Evolutionary conservation across 169 alveolate genomes (phyloP).

Genomic region (Besnoitia besnoiti): DNA sequence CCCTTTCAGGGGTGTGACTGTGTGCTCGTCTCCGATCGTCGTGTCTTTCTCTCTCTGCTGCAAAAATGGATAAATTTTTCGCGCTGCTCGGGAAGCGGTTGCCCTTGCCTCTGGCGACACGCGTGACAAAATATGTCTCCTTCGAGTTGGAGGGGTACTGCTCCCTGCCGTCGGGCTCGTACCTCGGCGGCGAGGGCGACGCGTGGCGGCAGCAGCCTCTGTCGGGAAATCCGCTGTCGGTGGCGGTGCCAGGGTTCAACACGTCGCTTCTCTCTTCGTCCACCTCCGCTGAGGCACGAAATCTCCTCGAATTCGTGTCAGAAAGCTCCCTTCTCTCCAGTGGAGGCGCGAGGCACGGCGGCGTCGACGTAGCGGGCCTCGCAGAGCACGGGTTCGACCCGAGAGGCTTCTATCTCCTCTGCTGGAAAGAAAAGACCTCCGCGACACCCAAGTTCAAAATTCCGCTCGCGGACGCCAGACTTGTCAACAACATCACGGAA

Average conservation of each 20-base stretch:
- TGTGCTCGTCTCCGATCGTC: no score
- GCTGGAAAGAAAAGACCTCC: constrained; percentile 36
- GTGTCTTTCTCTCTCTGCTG: background rate
- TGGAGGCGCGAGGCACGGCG: background rate
- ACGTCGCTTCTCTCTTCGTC: background rate
- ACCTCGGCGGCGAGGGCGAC: background rate
- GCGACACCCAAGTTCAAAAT: background rate
- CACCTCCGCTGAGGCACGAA: background rate
- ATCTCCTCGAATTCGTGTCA: background rate
- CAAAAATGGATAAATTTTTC: background rate
- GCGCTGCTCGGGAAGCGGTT: background rate
- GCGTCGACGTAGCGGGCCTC: background rate
- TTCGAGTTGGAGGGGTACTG: background rate
- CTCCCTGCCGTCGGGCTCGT: background rate
- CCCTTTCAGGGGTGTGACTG: no score
- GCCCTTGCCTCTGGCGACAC: background rate
- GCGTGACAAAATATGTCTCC: background rate
- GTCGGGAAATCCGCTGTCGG: background rate
- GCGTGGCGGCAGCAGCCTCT: background rate
- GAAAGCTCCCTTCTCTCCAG: background rate
- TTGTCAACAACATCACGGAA: constrained; percentile 57
- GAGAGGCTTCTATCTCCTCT: constrained; percentile 22
- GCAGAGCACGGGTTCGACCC: background rate
- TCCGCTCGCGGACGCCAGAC: constrained; percentile 20
- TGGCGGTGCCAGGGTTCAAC: background rate